Conservation (phyloP, 805 yeast genomes). For the Kodamaea hsintzibuensis region DNA sequence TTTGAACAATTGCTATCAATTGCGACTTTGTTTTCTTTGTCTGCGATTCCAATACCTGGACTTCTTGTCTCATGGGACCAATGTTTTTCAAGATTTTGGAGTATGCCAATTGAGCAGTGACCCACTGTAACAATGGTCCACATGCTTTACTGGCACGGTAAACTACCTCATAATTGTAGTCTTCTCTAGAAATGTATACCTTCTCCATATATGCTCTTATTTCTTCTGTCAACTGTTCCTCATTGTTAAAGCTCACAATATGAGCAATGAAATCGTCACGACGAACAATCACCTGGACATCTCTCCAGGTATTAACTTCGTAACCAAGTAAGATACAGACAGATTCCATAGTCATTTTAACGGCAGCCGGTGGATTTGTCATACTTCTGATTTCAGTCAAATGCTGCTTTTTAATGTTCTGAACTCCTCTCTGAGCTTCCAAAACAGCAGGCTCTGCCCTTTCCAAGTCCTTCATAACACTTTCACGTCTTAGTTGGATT, state of each 20-base stretch:
- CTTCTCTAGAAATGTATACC: slow-evolving; percentile 60
- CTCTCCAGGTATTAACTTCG: slow-evolving; percentile 68
- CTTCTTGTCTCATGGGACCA: slow-evolving; percentile 73
- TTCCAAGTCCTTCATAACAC: slow-evolving; percentile 65
- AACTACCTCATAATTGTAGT: slow-evolving; percentile 70
- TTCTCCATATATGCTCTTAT: slow-evolving; percentile 58
- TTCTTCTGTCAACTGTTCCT: slow-evolving; percentile 52
- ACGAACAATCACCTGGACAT: slow-evolving; percentile 77
- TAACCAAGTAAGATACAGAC: slow-evolving; percentile 84
- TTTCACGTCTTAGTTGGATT: slow-evolving; percentile 51
- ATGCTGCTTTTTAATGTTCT: slow-evolving; percentile 88
- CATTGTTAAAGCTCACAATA: slow-evolving; percentile 74
- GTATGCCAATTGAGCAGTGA: slow-evolving; percentile 82
- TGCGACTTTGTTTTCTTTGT: slow-evolving; percentile 66
- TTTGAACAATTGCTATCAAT: slow-evolving; percentile 72
- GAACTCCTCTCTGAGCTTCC: slow-evolving; percentile 88
- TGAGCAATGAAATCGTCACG: slow-evolving; percentile 84
- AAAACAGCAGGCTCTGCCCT: slow-evolving; percentile 80
- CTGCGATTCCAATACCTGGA: slow-evolving; percentile 55
- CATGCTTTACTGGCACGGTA: slow-evolving; percentile 93
- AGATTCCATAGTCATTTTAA: slow-evolving; percentile 81
- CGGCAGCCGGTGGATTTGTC: slow-evolving; percentile 88
- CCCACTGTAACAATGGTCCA: slow-evolving; percentile 91
- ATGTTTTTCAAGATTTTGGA: slow-evolving; percentile 67
- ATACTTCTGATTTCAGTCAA: slow-evolving; percentile 85